Evolutionary conservation across 345 rosid species (phyloP), one percentile per base, ranked within the genome.

Genomic region (Dipteronia dyeriana): DNA sequence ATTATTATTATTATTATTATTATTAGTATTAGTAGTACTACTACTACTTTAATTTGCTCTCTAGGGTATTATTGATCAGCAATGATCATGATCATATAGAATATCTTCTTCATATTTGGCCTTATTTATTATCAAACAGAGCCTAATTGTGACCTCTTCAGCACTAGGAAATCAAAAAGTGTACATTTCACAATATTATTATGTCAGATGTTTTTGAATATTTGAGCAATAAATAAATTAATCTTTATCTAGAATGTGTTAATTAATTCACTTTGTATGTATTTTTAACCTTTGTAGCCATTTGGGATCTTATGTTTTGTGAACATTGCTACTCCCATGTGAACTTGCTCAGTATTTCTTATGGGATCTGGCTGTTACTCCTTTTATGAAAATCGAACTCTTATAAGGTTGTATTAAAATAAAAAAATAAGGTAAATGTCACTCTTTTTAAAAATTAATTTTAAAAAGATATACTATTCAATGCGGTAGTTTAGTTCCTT

Each of bases 171-270:
- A 49, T 34, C 38, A 9, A 17, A 66, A 56, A 43, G 74, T 75
- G 84, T 83, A 80, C 43, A 75, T 78, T 63, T 72, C 71, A 60
- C 70, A 66, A 61, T 4, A 31, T 62, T 68, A 34, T 73, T 17
- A 69, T 71, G 49, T 63, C 26, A 74, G 26, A 74, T 19, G 54
- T 64, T n/a, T 29, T 68, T 59, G 63, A 59, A 22, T 59, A 59
- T 68, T 41, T 53, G 23, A 62, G 54, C 13, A 79, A 74, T 76
- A 64, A 41, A 41, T 41, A 43, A 4, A 0, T 49, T 45, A 23
- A 23, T 5, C 41, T 10, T 63, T n/a, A 16, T 59, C 7, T 59
- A 26, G 63, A 59, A 59, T 7, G 12, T 19, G 63, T 59, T 56
- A 1, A 56, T 59, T 11, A 22, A 5, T 10, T 59, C 62, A 20